Percentiles rank a stretch among this genome's conserved stretches.
phyloP scores from a whole-genome alignment of 192 early-diverging fungal genomes.

The Phycomyces blakesleeanus region DNA sequence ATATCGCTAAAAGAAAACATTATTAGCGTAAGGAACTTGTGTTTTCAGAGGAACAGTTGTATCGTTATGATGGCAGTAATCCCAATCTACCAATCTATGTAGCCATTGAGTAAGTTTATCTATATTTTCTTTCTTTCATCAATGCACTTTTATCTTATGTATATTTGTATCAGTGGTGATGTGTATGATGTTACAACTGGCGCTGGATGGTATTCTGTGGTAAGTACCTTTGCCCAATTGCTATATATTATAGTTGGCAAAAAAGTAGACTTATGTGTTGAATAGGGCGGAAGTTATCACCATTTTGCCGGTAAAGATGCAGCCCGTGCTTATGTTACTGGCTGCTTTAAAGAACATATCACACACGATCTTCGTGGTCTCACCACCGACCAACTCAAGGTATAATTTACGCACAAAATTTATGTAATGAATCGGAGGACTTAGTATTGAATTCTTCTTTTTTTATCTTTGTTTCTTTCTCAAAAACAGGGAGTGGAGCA shows the following conservation, averaged over 20 bases:
- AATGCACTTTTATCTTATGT: background rate
- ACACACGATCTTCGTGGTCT: slow-evolving; percentile 93
- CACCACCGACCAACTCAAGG: slow-evolving; percentile 66
- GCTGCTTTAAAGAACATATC: slow-evolving; percentile 89
- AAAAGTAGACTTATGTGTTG: background rate
- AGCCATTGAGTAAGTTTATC: slow-evolving; percentile 68
- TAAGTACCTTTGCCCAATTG: slow-evolving; percentile 34
- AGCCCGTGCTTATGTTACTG: slow-evolving; percentile 90
- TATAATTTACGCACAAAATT: slow-evolving; percentile 23
- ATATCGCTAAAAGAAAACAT: background rate
- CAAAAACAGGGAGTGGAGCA: slow-evolving; percentile 60
- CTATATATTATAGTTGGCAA: too few relatives aligned
- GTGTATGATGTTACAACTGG: slow-evolving; percentile 91
- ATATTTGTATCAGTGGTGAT: slow-evolving; percentile 58
- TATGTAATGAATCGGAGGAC: background rate
- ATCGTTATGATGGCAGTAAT: slow-evolving; percentile 81
- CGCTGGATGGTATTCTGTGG: slow-evolving; percentile 73
- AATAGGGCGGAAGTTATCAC: slow-evolving; percentile 70
- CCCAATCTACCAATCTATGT: slow-evolving; percentile 81
- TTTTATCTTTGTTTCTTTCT: too few relatives aligned
- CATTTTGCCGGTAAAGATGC: slow-evolving; percentile 92
- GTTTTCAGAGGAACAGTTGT: slow-evolving; percentile 76
- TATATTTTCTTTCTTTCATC: background rate
- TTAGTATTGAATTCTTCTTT: too few relatives aligned
- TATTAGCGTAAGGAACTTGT: slow-evolving; percentile 49